Base-by-base conservation (phyloP, 2,329 filamentous ascomycete species). In the Pestalotiopsis sp. region DNA sequence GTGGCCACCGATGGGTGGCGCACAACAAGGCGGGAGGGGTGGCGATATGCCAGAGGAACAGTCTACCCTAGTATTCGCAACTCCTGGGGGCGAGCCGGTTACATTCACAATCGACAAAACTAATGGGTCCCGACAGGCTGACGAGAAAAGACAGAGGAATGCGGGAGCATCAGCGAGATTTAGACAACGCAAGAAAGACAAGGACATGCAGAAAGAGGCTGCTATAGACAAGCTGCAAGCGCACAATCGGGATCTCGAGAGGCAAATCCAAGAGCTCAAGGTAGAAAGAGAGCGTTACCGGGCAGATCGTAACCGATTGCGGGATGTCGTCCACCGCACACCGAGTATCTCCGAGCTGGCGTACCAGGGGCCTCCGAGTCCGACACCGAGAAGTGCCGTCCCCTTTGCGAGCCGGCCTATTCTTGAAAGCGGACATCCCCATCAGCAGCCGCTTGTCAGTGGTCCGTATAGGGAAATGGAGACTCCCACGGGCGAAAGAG, bases 161-260 rank as follows among this genome's bases (percentile, higher is more conserved):
- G 94, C 94, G 56, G 92, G 92, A 62, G 94, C 94, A 5, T 97
- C 93, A 68, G 93, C 93, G 62, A 87, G 94, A 69, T 96, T 97
- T 72, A 88, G 94, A 67, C 89, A 91, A 76, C 88, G 94, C 69
- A 90, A 94, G 76, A 97, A 97, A 81, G 93, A 94, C 75, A 91
- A 92, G 78, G 93, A 95, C 77, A 88, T 88, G 73, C 91, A 94
- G 77, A 91, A 91, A 68, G 88, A 88, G 17, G 85, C 87, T 67
- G 91, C 88, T 64, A 90, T 95, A 71, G 85, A 92, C 64, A 88
- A 90, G 72, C 83, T 95, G 66, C 91, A 93, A 76, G 85, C 87
- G 66, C 87, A 91, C 72, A 85, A 91, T 66, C 87, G 91, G 63
- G 90, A 93, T n/a, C 80, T 93, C 69, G 82, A 86, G 68, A 82